Evolutionary conservation across 768 basidiomycete species (phyloP), one percentile per base, ranked within the genome.

Genomic region (Clavaria fumosa): DNA sequence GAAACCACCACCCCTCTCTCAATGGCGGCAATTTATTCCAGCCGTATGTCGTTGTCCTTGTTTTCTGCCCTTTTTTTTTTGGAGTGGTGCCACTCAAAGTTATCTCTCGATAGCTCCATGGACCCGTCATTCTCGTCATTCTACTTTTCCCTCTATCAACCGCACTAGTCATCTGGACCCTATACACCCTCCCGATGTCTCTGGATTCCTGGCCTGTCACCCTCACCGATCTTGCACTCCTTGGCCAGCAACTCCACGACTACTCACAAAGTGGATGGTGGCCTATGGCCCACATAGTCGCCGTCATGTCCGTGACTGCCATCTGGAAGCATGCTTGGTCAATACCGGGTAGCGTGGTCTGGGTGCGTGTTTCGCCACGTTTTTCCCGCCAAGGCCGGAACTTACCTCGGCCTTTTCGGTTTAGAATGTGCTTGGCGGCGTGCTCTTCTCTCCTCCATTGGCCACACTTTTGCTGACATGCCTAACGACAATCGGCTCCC

Each of bases 241-340:
- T 88, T 7, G 82, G 79, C 11, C 62, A 70, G 28, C 81, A 84
- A 42, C 70, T 85, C 5, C 79, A 79, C 48, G 72, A 68, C 37
- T 89, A 88, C 54, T 73, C 80, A 6, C 78, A 78, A 52, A 76
- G 75, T 42, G 80, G 81, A 7, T 47, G 61, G 21, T 62, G 58
- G 2, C 70, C 78, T 14, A 62, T 74, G 37, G 67, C 69, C 5
- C 91, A 93, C 57, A 83, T 93, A 37, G 54, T 91, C 30, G 74
- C 67, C 18, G 86, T 90, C 35, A 67, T 96, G 48, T 75, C 80
- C 26, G 66, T 90, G 10, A 78, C 81, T 12, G 84, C 85, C 3
- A 62, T 88, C 20, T 96, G 89, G 88, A 95, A 90, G 58, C 91
- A 96, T 54, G 88, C 90, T 3, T 96, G 90, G 91, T 90, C 85